These are phyloP conservation scores for Pseudogymnoascus verrucosus DNA, from an alignment of 2,329 filamentous ascomycete species.

Conservation along the genomic window DNA sequence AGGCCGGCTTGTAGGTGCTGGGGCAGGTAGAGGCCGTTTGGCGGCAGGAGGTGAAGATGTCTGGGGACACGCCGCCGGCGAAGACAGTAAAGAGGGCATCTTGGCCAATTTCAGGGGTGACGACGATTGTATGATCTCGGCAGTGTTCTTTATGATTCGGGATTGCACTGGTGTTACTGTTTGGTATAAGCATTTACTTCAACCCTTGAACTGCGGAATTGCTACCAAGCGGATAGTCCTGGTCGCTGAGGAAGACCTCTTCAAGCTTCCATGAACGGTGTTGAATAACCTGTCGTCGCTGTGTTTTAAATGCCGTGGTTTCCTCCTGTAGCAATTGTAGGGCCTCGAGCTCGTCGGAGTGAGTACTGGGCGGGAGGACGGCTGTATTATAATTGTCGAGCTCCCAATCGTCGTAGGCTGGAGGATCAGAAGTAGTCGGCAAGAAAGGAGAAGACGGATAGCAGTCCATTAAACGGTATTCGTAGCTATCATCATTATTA, in stretches of 20 bases:
- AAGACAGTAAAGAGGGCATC: constrained; percentile 51
- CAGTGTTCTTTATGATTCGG: constrained; percentile 7
- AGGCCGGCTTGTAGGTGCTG: constrained; percentile 30
- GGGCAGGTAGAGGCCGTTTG: constrained; percentile 28
- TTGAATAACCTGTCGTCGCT: constrained; percentile 40
- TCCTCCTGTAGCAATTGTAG: constrained; percentile 35
- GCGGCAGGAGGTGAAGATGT: constrained; percentile 23
- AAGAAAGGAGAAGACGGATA: background rate
- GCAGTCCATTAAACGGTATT: background rate
- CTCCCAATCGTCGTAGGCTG: constrained; percentile 21
- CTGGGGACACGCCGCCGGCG: constrained; percentile 39
- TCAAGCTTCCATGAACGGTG: constrained; percentile 39
- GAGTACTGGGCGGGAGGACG: constrained; percentile 18
- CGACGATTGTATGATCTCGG: constrained; percentile 28
- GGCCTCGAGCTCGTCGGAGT: constrained; percentile 41
- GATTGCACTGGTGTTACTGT: constrained; percentile 21
- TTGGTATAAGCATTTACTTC: constrained; percentile 11
- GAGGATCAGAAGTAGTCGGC: constrained; percentile 21
- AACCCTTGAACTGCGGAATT: background rate
- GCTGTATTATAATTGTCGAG: constrained; percentile 9
- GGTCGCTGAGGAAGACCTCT: constrained; percentile 43
- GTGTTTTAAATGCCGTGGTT: constrained; percentile 33
- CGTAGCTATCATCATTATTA: background rate
- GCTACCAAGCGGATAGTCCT: constrained; percentile 29
- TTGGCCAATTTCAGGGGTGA: constrained; percentile 30